These are phyloP conservation scores for Chaetomium sp. DNA, from an alignment of 2,329 filamentous ascomycete genomes.

Conservation along the genomic window DNA sequence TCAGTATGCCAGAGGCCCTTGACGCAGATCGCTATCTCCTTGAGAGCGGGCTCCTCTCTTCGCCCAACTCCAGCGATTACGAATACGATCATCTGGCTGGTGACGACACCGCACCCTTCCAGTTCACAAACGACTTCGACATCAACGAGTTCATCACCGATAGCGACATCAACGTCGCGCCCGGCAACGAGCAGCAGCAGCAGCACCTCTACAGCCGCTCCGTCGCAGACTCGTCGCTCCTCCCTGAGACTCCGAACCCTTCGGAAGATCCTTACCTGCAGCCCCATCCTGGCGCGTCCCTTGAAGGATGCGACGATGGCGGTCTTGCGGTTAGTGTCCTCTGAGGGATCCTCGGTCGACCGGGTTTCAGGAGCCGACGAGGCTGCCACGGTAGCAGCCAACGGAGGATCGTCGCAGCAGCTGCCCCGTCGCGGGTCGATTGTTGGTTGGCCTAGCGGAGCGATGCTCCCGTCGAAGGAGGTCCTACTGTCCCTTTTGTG, in stretches of 20 bases:
- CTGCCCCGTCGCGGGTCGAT: conserved; percentile 18
- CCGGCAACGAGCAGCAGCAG: conserved; percentile 35
- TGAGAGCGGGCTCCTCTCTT: conserved; percentile 71
- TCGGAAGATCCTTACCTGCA: conserved; percentile 63
- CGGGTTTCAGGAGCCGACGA: conserved; percentile 36
- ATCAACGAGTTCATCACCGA: conserved; percentile 52
- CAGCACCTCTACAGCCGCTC: conserved; percentile 45
- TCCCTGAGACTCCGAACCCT: conserved; percentile 55
- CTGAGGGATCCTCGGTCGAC: conserved; percentile 44
- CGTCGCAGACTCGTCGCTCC: conserved; percentile 46
- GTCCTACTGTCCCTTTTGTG: conserved; percentile 43
- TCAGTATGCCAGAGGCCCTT: conserved; percentile 62
- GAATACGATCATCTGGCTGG: conserved; percentile 61
- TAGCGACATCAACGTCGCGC: conserved; percentile 35
- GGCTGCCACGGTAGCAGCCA: conserved; percentile 28
- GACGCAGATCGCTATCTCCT: conserved; percentile 68
- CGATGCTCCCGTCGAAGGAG: conserved; percentile 41
- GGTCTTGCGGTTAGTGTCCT: conserved; percentile 63
- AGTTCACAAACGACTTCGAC: conserved; percentile 43
- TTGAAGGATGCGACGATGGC: conserved; percentile 66
- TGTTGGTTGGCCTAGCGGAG: conserved; percentile 30
- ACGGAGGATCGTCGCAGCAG: conserved; percentile 19
- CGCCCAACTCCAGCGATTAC: conserved; percentile 59
- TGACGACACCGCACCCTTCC: conserved; percentile 44
- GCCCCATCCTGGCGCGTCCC: conserved; percentile 67